Percentiles rank a stretch among this genome's conserved stretches.
phyloP scores from a whole-genome alignment of 1,284 basidiomycete genomes.

The Mycena citricolor region DNA sequence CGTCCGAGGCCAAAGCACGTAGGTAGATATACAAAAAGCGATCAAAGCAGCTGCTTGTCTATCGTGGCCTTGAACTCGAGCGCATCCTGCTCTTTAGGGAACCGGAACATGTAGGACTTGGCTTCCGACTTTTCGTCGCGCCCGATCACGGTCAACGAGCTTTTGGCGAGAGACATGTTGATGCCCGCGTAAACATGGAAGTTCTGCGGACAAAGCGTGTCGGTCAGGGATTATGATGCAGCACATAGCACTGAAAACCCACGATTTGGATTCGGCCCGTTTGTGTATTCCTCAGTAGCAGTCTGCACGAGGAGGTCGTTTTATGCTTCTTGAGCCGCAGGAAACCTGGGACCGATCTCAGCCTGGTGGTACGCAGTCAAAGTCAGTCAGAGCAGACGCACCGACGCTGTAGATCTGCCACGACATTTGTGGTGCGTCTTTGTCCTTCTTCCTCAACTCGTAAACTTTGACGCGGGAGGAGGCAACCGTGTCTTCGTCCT shows the following conservation, averaged over 20 bases:
- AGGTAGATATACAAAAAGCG: no score
- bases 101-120: slow-evolving; percentile 61
- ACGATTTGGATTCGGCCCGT: slow-evolving; percentile 75
- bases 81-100: slow-evolving; percentile 64
- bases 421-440: slow-evolving; percentile 62
- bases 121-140: slow-evolving; percentile 55
- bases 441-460: slow-evolving; percentile 58
- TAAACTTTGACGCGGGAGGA: slow-evolving; percentile 64
- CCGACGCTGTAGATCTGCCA: slow-evolving; percentile 54
- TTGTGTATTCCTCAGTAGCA: slow-evolving; percentile 66
- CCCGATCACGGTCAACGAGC: slow-evolving; percentile 64
- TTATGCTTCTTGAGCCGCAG: slow-evolving; percentile 73
- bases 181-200: slow-evolving; percentile 47
- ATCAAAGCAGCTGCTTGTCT: slow-evolving; percentile 70
- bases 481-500: slow-evolving; percentile 73
- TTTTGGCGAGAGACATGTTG: slow-evolving; percentile 49
- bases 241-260: slow-evolving; percentile 28
- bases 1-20: no score
- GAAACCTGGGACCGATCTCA: no score
- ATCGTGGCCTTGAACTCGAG: slow-evolving; percentile 57
- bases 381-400: slow-evolving; percentile 18
- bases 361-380: slow-evolving; percentile 7
- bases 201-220: slow-evolving; percentile 46
- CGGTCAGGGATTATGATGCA: slow-evolving; percentile 8
- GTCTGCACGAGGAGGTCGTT: slow-evolving; percentile 49